Conservation (phyloP, 169 alveolate species). For the Plasmodium gaboni region DNA sequence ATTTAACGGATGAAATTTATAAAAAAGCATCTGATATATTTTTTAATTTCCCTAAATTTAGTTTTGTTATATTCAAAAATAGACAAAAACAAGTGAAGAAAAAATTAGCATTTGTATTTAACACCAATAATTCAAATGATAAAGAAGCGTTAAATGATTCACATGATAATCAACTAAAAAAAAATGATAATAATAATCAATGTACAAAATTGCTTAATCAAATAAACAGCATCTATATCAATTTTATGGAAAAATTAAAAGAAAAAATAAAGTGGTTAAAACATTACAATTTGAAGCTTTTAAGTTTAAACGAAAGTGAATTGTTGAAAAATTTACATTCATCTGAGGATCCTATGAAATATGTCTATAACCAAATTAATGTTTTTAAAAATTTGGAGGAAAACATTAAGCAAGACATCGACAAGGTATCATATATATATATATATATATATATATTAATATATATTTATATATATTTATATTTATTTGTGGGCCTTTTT, state of each 20-base stretch:
- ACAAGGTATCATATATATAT: constrained; percentile 30
- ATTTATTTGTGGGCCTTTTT: too few relatives aligned
- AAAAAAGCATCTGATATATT: constrained; percentile 75
- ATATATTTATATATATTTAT: too few relatives aligned
- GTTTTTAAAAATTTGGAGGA: constrained; percentile 69
- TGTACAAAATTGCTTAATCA: constrained; percentile 61
- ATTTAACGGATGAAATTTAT: constrained; percentile 63
- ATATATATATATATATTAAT: too few relatives aligned
- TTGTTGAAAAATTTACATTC: constrained; percentile 33
- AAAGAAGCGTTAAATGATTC: constrained; percentile 15
- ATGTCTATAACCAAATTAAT: constrained; percentile 43
- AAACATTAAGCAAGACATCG: constrained; percentile 53
- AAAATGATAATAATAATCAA: constrained; percentile 60
- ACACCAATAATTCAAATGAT: constrained; percentile 46
- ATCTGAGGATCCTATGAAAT: constrained; percentile 68
- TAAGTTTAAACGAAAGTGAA: constrained; percentile 40
- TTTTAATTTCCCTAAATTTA: constrained; percentile 43
- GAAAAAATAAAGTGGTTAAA: constrained; percentile 75
- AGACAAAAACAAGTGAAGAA: constrained; percentile 71
- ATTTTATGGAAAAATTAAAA: constrained; percentile 73
- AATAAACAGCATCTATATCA: constrained; percentile 54
- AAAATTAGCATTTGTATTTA: constrained; percentile 57
- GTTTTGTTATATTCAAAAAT: constrained; percentile 54
- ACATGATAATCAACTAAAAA: constrained; percentile 35
- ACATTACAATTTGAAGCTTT: constrained; percentile 55